A percentile compares a stretch with the other conserved stretches of the same genome.
Conservation (phyloP, 768 basidiomycete genomes). For the Lenzites betulinus region DNA sequence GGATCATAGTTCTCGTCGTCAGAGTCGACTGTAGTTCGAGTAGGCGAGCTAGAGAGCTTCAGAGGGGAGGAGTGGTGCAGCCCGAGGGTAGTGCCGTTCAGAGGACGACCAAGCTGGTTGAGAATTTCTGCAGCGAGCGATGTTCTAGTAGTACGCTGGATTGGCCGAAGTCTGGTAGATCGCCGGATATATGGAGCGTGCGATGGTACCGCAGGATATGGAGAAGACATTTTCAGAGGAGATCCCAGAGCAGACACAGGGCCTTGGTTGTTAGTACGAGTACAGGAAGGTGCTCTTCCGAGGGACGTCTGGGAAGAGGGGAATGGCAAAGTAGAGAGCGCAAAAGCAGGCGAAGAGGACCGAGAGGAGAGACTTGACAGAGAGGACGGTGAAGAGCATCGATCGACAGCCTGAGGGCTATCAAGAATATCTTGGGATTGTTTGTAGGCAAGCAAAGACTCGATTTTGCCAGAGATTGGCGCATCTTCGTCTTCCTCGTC, state of each 20-base stretch:
- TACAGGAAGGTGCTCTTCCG: background rate
- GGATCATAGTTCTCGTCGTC: constrained; percentile 19
- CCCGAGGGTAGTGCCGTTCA: background rate
- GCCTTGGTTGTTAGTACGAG: background rate
- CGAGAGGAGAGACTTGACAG: constrained; percentile 23
- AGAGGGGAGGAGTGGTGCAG: background rate
- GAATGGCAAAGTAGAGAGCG: background rate
- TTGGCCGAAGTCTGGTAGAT: background rate
- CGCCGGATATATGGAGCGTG: background rate
- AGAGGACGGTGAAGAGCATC: constrained; percentile 15
- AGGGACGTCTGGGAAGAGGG: constrained; percentile 18
- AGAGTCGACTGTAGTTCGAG: background rate
- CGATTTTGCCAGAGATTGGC: constrained; percentile 10
- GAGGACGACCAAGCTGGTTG: background rate
- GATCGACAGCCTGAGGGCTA: background rate
- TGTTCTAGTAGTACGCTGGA: background rate
- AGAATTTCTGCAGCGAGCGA: constrained; percentile 7
- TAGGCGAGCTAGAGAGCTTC: constrained; percentile 9
- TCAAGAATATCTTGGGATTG: constrained; percentile 12
- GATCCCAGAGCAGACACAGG: constrained; percentile 3
- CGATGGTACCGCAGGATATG: background rate
- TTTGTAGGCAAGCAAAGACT: constrained; percentile 21
- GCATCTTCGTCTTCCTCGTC: background rate
- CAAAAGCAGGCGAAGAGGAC: constrained; percentile 14
- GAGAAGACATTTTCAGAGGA: background rate